These are phyloP conservation scores for Nicotiana paniculata DNA, from an alignment of 257 asterid species.

Conservation along the genomic window DNA sequence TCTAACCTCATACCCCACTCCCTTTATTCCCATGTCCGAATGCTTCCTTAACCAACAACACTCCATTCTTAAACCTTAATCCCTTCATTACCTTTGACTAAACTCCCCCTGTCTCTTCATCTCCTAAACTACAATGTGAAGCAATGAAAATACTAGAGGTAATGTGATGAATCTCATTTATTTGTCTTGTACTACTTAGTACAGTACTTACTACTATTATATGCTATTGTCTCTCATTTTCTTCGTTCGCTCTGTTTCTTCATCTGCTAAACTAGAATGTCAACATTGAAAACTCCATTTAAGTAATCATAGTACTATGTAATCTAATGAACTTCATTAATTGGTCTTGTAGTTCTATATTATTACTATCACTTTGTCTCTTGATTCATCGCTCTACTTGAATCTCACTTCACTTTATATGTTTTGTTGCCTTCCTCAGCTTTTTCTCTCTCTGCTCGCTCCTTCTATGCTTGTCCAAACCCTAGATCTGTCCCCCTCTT, in stretches of 20 bases:
- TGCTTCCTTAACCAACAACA: conserved; percentile 54
- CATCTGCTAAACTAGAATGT: background rate
- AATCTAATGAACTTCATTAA: background rate
- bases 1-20: conserved; percentile 23
- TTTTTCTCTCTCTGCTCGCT: conserved; percentile 22
- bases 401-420: conserved; percentile 10
- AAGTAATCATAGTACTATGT: background rate
- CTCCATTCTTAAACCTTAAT: conserved; percentile 10
- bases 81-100: background rate
- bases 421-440: conserved; percentile 7
- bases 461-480: conserved; percentile 58
- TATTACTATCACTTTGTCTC: conserved; percentile 1
- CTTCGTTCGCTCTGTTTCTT: no score
- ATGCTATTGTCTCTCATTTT: no score
- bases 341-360: background rate
- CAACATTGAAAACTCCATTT: background rate
- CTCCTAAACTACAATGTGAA: background rate
- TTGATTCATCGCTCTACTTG: conserved; percentile 25
- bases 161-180: no score
- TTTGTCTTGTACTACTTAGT: no score
- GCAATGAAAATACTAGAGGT: background rate
- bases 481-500: conserved; percentile 86
- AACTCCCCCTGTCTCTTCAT: conserved; percentile 10
- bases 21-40: conserved; percentile 35
- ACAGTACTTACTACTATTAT: no score